Conservation (phyloP, 345 rosid genomes). For the Ricinus communis region DNA sequence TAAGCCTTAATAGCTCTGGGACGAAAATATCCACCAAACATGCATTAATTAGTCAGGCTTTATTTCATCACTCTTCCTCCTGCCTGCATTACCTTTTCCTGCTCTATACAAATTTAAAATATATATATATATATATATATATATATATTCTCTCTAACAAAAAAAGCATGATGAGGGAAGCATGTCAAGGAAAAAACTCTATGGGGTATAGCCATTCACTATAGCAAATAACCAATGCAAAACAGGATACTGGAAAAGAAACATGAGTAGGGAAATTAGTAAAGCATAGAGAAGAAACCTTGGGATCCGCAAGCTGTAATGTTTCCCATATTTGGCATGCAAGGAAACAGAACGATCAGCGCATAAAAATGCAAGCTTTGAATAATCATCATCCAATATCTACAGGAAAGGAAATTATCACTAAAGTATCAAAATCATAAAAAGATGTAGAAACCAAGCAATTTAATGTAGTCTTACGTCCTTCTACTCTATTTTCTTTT, state of each 20-base stretch:
- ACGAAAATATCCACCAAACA: not conserved
- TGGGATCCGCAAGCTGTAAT: conserved; percentile 77
- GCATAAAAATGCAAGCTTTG: conserved; percentile 91
- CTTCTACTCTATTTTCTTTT: not conserved
- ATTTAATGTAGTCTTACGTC: not conserved
- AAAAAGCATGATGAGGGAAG: not conserved
- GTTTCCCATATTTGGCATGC: conserved; percentile 93
- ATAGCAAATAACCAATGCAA: not conserved
- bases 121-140: too few relatives aligned
- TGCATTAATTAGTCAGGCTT: not conserved
- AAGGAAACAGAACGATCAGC: conserved; percentile 84
- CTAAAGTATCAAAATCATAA: conserved; percentile 4
- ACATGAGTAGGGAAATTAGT: not conserved
- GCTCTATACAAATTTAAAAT: not conserved
- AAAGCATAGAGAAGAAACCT: conserved; percentile 43
- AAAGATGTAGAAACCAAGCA: not conserved
- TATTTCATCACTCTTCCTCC: too few relatives aligned
- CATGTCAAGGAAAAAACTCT: conserved; percentile 4
- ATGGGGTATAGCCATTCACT: not conserved
- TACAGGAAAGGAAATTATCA: conserved; percentile 23
- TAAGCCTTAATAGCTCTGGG: too few relatives aligned
- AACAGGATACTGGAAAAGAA: not conserved
- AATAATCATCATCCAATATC: conserved; percentile 81
- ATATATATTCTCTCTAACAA: too few relatives aligned
- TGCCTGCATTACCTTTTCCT: not conserved